Percentiles rank a stretch among this genome's conserved stretches.
Evolutionary conservation across 441 rosid species (phyloP).

Genomic region (Pelargonium cotyledonis): DNA sequence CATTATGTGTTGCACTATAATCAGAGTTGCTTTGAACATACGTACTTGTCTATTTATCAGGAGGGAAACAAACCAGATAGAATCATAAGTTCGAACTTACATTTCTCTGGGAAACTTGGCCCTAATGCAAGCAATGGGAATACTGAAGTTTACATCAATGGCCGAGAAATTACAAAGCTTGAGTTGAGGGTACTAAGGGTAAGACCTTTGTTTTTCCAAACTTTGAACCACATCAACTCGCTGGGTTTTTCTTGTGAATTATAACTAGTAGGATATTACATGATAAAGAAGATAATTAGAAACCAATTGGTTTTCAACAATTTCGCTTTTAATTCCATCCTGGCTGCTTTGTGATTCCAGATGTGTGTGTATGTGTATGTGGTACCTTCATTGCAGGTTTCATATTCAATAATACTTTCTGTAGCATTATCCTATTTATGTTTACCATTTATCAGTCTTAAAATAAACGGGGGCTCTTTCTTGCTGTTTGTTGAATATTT

Average conservation of each 20-base stretch:
- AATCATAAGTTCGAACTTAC: slow-evolving; percentile 79
- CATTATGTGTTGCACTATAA: slow-evolving; percentile 4
- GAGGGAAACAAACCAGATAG: slow-evolving; percentile 92
- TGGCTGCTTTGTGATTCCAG: not conserved
- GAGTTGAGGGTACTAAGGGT: slow-evolving; percentile 83
- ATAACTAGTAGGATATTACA: not conserved
- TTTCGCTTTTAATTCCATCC: not conserved
- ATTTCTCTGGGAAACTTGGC: slow-evolving; percentile 74
- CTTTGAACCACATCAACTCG: not conserved
- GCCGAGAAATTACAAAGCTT: slow-evolving; percentile 88
- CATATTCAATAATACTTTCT: not conserved
- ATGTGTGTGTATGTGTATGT: not conserved
- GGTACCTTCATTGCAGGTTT: not conserved
- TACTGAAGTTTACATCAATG: slow-evolving; percentile 86
- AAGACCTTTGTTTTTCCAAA: slow-evolving; percentile 14
- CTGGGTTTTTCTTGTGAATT: not conserved
- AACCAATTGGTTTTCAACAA: not conserved
- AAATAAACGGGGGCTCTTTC: not conserved
- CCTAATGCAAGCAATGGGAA: slow-evolving; percentile 81
- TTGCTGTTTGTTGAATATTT: not conserved
- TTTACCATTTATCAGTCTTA: not conserved
- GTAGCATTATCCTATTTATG: not conserved
- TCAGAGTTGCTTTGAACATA: slow-evolving; percentile 5
- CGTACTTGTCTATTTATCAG: slow-evolving; percentile 37
- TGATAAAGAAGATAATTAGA: not conserved